Conservation (phyloP, 805 yeast genomes). For the Kuraishia borneana region DNA sequence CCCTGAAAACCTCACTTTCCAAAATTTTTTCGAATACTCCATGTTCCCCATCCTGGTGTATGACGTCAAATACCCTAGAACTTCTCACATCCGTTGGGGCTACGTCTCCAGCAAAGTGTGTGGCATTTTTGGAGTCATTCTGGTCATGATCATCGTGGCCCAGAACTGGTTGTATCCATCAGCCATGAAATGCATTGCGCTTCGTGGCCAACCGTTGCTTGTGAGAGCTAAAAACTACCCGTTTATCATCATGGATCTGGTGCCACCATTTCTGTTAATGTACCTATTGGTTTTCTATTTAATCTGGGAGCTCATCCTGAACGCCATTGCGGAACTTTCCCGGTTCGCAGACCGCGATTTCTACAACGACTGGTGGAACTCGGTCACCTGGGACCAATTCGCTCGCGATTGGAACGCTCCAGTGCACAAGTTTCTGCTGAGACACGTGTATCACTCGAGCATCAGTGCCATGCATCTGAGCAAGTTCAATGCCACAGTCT, state of each 20-base stretch:
- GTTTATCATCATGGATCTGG: conserved; percentile 53
- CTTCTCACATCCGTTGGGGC: conserved; percentile 51
- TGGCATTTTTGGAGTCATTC: conserved; percentile 82
- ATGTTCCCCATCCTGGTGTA: conserved; percentile 88
- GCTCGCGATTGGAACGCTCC: conserved; percentile 93
- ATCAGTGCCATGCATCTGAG: conserved; percentile 64
- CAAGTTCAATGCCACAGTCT: conserved; percentile 57
- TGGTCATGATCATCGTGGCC: conserved; percentile 71
- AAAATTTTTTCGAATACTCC: conserved; percentile 64
- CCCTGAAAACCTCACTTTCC: conserved; percentile 60
- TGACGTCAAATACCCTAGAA: conserved; percentile 75
- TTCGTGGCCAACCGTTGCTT: conserved; percentile 35
- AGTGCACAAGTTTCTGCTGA: conserved; percentile 75
- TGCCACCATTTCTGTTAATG: conserved; percentile 69
- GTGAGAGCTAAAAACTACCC: conserved; percentile 40
- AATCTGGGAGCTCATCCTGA: conserved; percentile 92
- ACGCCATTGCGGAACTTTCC: conserved; percentile 82
- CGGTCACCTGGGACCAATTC: conserved; percentile 86
- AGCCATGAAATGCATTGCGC: conserved; percentile 44
- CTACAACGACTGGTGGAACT: conserved; percentile 98
- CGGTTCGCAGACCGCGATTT: conserved; percentile 83
- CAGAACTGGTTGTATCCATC: conserved; percentile 69
- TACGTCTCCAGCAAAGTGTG: conserved; percentile 58
- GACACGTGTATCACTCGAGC: conserved; percentile 92
- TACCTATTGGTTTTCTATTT: conserved; percentile 75